Conservation (phyloP, 164 flowering plant genomes). For the Stephania japonica region DNA sequence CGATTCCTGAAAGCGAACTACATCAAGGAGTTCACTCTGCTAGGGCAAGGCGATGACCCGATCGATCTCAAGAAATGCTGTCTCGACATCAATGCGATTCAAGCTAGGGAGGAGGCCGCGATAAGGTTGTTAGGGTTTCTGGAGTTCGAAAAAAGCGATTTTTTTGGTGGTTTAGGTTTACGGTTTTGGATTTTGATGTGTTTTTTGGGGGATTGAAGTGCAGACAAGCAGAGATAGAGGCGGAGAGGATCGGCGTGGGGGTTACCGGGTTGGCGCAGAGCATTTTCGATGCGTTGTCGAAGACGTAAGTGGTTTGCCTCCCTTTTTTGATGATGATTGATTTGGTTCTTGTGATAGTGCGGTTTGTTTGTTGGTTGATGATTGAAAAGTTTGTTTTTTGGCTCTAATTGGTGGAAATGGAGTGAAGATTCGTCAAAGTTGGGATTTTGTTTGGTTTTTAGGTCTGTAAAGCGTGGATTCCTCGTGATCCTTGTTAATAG, state of each 20-base stretch:
- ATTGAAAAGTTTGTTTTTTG: neutral
- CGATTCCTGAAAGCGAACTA: slow-evolving; percentile 72
- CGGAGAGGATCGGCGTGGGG: slow-evolving; percentile 89
- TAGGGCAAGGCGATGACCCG: slow-evolving; percentile 81
- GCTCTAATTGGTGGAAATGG: neutral
- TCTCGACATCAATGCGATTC: slow-evolving; percentile 59
- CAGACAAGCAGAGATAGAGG: slow-evolving; percentile 88
- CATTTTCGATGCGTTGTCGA: slow-evolving; percentile 66
- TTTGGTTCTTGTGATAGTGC: neutral
- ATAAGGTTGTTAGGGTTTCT: slow-evolving; percentile 42
- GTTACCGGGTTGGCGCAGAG: slow-evolving; percentile 44
- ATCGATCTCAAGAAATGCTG: slow-evolving; percentile 59
- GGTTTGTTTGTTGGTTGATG: neutral
- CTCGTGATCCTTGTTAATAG: neutral
- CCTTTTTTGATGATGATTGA: slow-evolving; percentile 5
- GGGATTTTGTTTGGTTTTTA: neutral
- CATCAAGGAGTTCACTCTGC: slow-evolving; percentile 58
- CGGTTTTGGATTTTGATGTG: neutral
- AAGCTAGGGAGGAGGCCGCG: slow-evolving; percentile 72
- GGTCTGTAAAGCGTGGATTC: neutral
- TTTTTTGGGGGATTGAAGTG: slow-evolving; percentile 18
- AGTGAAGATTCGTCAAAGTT: neutral
- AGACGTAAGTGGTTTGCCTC: slow-evolving; percentile 47
- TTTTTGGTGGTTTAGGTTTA: neutral
- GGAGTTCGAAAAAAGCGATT: neutral